phyloP scores from a whole-genome alignment of 192 early-diverging fungal genomes.

The Backusella mclennaniae region DNA sequence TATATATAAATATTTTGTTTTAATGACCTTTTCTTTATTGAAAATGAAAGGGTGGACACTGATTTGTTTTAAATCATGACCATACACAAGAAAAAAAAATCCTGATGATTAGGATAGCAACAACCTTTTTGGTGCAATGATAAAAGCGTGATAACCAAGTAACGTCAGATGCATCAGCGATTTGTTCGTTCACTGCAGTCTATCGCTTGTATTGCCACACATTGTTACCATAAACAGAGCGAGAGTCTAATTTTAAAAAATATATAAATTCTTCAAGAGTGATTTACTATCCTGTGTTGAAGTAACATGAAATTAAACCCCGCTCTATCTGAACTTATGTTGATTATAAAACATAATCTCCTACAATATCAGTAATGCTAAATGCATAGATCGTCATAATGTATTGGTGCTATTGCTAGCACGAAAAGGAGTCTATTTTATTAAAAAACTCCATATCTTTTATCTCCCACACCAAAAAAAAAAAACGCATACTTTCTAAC shows the following conservation, averaged over 20 bases:
- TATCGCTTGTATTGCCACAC: background rate
- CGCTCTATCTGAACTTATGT: background rate
- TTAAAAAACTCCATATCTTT: background rate
- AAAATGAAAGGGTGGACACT: background rate
- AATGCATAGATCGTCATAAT: background rate
- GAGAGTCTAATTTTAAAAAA: background rate
- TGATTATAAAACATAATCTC: background rate
- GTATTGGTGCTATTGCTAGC: background rate
- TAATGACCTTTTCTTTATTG: background rate
- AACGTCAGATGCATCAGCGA: background rate
- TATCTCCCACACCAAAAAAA: background rate
- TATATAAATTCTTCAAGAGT: background rate
- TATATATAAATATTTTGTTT: background rate
- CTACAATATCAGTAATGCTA: background rate
- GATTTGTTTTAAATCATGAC: background rate
- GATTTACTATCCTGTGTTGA: background rate
- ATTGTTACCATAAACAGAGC: background rate
- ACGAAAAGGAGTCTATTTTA: background rate
- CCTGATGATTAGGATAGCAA: background rate
- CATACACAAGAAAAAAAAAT: background rate
- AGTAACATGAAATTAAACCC: background rate
- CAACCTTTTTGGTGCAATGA: background rate
- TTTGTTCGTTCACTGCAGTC: background rate
- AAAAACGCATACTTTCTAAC: background rate
- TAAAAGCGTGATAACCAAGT: background rate